phyloP scores from a whole-genome alignment of 169 alveolate genomes.

The Perkinsus olseni region DNA sequence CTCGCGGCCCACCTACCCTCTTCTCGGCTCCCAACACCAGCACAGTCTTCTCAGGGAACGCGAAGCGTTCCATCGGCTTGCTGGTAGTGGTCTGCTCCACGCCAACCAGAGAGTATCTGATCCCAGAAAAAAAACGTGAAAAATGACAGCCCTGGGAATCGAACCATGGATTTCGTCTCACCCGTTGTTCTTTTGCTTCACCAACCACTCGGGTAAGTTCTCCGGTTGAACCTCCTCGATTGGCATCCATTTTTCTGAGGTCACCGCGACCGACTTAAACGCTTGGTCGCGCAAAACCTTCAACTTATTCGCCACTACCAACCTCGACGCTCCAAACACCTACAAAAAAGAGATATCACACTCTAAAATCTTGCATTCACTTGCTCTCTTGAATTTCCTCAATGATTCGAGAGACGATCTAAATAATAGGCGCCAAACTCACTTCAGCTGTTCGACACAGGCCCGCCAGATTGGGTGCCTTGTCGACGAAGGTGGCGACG shows the following conservation, averaged over 20 bases:
- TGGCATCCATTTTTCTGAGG: conserved; percentile 83
- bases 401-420: too few relatives aligned
- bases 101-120: conserved; percentile 70
- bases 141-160: too few relatives aligned
- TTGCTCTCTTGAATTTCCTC: too few relatives aligned
- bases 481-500: conserved; percentile 73
- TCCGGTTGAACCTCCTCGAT: conserved; percentile 52
- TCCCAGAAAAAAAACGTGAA: too few relatives aligned
- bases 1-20: conserved; percentile 45
- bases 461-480: conserved; percentile 82
- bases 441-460: conserved; percentile 80
- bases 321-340: conserved; percentile 36
- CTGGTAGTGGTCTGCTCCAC: conserved; percentile 78
- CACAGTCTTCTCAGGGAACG: conserved; percentile 59
- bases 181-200: background rate
- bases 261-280: conserved; percentile 65
- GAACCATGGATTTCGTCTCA: background rate
- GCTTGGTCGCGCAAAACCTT: conserved; percentile 50
- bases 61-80: conserved; percentile 43
- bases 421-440: too few relatives aligned
- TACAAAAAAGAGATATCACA: background rate
- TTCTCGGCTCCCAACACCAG: conserved; percentile 80
- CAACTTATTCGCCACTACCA: conserved; percentile 39
- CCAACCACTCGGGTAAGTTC: background rate
- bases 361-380: too few relatives aligned